Base-by-base conservation (phyloP, 768 basidiomycete genomes). In the Lentinula sp. region DNA sequence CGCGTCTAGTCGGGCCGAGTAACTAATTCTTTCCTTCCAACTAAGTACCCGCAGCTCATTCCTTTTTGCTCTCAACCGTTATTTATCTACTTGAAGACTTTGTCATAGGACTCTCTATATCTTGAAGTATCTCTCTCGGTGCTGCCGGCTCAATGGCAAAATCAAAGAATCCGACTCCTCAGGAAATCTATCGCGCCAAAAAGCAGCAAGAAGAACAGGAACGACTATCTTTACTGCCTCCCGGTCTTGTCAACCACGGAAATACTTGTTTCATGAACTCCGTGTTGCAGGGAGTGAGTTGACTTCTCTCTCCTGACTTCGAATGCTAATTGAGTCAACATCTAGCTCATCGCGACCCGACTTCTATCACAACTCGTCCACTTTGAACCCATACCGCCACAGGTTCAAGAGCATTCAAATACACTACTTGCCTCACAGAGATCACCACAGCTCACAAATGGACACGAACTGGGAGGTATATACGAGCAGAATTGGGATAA, bases 261-360 rank as follows among this genome's bases (percentile, higher is more conserved):
- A 92, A 92, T 70, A 96, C 94, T 0, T 98, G 95, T 74, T 98
- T 95, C 74, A 92, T 95, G 88, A 98, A 96, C 74, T 94, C 93
- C 35, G 92, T 94, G 34, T 76, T 98, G 32, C 95, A 98, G 70
- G 91, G 89, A 42, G 90, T 88, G 74, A 65, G 86, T 85, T 18
- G 50, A 32, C 37, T 39, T 18, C 11, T 39, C n/a, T 60, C 3
- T 35, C 28, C 4, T 50, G 9, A 13, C 11, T 7, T 10, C 18
- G 15, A 5, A 21, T 11, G 2, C 31, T 18, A 10, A 35, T 46
- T 43, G 28, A 60, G 40, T 13, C 10, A 46, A 48, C 18, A 56
- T 61, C 16, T 65, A 91, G 88, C 71, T 91, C 62, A 80, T 90
- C 67, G 86, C 90, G 3, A 89, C 88, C 1, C 77, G 75, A 18